These are phyloP conservation scores for Mycothermus thermophilus DNA, from an alignment of 495 filamentous ascomycete species.

Conservation along the genomic window DNA sequence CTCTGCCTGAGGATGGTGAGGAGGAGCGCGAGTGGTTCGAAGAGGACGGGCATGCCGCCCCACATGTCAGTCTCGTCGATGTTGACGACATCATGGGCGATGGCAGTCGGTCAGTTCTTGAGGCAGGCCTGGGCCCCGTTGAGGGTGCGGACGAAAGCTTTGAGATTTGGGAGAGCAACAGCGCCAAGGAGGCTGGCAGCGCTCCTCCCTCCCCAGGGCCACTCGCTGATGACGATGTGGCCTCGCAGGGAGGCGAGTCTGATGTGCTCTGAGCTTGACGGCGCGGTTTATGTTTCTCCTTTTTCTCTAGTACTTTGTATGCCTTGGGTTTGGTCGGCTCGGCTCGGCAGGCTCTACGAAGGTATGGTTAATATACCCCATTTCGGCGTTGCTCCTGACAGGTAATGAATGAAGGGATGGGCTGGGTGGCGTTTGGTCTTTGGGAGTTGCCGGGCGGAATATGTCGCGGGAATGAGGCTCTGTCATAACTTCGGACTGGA, in stretches of 20 bases:
- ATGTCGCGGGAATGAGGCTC: too few species aligned
- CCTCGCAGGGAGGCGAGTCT: neutral
- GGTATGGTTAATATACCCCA: too few species aligned
- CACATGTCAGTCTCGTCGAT: slow-evolving; percentile 19
- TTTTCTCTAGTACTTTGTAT: too few species aligned
- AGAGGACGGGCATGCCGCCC: slow-evolving; percentile 12
- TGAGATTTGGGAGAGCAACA: slow-evolving; percentile 54
- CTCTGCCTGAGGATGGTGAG: slow-evolving; percentile 5
- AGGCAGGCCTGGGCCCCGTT: slow-evolving; percentile 35
- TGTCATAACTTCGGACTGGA: too few species aligned
- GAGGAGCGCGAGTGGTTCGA: slow-evolving; percentile 6
- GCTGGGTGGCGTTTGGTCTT: too few species aligned
- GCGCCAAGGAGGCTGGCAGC: slow-evolving; percentile 37
- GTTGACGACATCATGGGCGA: slow-evolving; percentile 33
- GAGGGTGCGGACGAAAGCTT: slow-evolving; percentile 40
- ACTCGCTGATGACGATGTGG: neutral
- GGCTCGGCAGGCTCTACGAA: too few species aligned
- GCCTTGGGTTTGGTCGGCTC: too few species aligned
- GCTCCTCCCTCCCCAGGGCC: slow-evolving; percentile 13
- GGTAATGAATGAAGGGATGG: too few species aligned
- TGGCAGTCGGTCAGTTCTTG: slow-evolving; percentile 23
- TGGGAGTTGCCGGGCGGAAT: too few species aligned
- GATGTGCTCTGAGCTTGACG: neutral
- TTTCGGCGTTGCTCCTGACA: too few species aligned
- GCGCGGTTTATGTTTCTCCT: neutral